Percentiles rank a stretch among this genome's conserved stretches.
Conservation (phyloP, 2,329 filamentous ascomycete species). For the Cytospora mali region DNA sequence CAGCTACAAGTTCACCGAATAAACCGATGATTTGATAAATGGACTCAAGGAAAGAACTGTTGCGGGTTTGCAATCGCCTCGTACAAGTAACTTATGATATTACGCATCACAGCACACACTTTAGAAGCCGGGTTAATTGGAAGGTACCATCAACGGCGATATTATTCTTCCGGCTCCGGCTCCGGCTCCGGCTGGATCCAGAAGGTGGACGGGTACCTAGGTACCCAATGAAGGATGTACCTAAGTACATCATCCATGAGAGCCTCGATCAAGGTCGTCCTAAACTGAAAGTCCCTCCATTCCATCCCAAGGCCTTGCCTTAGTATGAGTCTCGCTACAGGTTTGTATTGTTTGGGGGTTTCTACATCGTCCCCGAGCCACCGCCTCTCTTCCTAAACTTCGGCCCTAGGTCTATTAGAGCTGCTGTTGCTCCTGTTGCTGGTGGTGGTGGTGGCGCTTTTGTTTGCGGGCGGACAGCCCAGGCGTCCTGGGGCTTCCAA, state of each 20-base stretch:
- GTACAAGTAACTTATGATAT: too few relatives aligned
- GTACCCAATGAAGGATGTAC: not conserved
- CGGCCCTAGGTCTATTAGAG: not conserved
- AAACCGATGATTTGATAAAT: not conserved
- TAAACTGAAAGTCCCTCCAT: not conserved
- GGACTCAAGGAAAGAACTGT: not conserved
- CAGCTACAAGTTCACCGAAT: not conserved
- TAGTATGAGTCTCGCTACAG: too few relatives aligned
- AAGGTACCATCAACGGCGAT: not conserved
- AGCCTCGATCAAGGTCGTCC: not conserved
- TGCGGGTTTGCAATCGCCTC: not conserved
- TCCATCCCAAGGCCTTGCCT: not conserved
- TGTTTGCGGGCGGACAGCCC: not conserved
- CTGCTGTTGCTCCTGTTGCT: not conserved
- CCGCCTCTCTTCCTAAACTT: not conserved
- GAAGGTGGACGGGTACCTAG: too few relatives aligned
- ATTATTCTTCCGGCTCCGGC: constrained; percentile 4
- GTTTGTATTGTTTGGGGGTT: not conserved
- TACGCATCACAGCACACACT: too few relatives aligned
- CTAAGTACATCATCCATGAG: not conserved
- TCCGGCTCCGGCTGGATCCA: not conserved
- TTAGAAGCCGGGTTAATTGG: not conserved
- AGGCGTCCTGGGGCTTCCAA: not conserved
- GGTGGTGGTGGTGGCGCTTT: not conserved
- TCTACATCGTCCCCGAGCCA: not conserved